A percentile compares a stretch with the other conserved stretches of the same genome.
Evolutionary conservation across 768 basidiomycete species (phyloP).

Genomic region (Dacryopinax spathularia): DNA sequence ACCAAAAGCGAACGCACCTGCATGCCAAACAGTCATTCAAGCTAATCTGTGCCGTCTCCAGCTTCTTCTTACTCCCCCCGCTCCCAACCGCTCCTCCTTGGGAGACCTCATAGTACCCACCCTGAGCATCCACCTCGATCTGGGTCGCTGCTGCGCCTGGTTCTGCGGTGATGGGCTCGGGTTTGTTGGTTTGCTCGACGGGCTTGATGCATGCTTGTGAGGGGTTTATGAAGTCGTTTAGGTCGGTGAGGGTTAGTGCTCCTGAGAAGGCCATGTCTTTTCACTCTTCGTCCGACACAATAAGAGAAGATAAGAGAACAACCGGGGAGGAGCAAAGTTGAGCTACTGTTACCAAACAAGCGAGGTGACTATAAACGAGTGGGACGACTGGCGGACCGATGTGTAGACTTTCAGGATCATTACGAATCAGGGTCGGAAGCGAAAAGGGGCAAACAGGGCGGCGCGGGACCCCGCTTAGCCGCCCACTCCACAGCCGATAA

Average conservation of each 20-base stretch:
- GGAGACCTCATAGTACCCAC: slow-evolving; percentile 74
- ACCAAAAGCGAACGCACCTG: slow-evolving; percentile 43
- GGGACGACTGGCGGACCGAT: not conserved
- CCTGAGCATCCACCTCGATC: slow-evolving; percentile 73
- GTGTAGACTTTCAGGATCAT: not conserved
- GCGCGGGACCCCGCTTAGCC: not conserved
- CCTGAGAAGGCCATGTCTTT: slow-evolving; percentile 72
- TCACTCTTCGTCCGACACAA: not conserved
- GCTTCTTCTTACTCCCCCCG: slow-evolving; percentile 32
- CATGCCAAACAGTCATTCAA: slow-evolving; percentile 96
- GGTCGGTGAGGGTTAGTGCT: slow-evolving; percentile 75
- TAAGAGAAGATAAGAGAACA: not conserved
- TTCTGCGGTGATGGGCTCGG: slow-evolving; percentile 28
- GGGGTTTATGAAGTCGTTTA: slow-evolving; percentile 94
- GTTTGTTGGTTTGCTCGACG: slow-evolving; percentile 41
- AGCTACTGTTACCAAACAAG: not conserved
- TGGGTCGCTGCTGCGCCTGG: slow-evolving; percentile 53
- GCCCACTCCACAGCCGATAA: slow-evolving; percentile 1
- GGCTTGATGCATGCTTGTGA: slow-evolving; percentile 97
- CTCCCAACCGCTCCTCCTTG: slow-evolving; percentile 10
- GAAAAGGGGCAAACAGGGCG: not conserved
- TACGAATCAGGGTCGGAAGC: not conserved
- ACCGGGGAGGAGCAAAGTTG: not conserved
- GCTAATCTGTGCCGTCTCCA: slow-evolving; percentile 89
- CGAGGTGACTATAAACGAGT: not conserved